phyloP scores from a whole-genome alignment of 1,284 basidiomycete genomes.

The Trichosporon sp. region DNA sequence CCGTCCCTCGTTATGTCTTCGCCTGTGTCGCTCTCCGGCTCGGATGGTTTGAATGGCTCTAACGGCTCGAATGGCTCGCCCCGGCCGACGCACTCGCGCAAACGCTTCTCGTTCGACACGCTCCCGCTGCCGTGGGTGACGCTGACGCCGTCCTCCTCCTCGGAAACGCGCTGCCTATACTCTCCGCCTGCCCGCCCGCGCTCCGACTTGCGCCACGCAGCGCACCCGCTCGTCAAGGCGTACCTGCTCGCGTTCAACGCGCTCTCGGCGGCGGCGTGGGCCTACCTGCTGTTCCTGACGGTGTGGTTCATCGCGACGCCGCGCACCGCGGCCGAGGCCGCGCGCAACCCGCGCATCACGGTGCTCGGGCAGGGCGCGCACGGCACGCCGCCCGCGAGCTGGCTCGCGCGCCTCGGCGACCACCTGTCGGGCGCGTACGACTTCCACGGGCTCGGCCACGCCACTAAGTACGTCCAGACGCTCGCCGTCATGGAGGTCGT shows the following conservation, averaged over 20 bases:
- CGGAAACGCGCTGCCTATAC: neutral
- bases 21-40: neutral
- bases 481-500: constrained; percentile 74
- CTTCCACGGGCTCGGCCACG: constrained; percentile 55
- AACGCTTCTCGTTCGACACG: neutral
- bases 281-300: constrained; percentile 59
- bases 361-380: constrained; percentile 12
- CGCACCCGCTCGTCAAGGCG: constrained; percentile 40
- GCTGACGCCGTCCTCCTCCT: neutral
- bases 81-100: neutral
- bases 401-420: constrained; percentile 51
- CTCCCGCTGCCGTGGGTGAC: neutral
- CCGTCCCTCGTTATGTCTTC: neutral
- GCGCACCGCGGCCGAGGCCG: constrained; percentile 16
- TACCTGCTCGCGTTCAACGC: constrained; percentile 78
- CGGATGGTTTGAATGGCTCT: neutral
- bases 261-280: constrained; percentile 68
- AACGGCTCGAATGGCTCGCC: no score
- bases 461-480: constrained; percentile 71
- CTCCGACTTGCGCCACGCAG: constrained; percentile 3
- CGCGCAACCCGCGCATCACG: neutral
- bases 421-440: constrained; percentile 54
- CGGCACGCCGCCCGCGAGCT: constrained; percentile 3
- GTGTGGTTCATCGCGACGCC: constrained; percentile 38
- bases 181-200: no score